Evolutionary conservation across 1,139 yeast species (phyloP), one percentile per base, ranked within the genome.

Genomic region (Eremothecium cymbalariae): DNA sequence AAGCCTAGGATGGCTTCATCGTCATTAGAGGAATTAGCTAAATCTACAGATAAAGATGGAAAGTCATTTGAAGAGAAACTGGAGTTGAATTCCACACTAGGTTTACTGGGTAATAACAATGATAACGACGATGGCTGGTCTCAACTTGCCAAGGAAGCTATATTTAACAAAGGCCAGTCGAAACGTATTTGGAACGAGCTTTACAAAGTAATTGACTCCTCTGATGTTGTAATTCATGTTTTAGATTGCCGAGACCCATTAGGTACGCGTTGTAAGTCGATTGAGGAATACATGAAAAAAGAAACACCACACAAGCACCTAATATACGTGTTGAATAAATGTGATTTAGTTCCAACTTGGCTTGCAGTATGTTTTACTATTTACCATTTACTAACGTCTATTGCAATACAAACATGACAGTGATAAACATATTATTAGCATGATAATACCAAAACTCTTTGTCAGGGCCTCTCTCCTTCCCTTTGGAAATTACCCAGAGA

Each of bases 321-420:
- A 66, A 81, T 90, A 45, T 88, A 81, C 58, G 96, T 90, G 36
- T 68, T 90, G 61, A 90, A 90, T 72, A 90, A 90, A 72, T 86
- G 96, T 72, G 98, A 90, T 68, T 74, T 90, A 53, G 96, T 93
- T 36, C 98, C 98, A 44, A 90, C 96, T 39, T 90, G 97, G 96
- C 96, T 86, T 53, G 95, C 98, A 56, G 97, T 90, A 84, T 74
- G 97, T 86, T 65, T 57, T 40, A 39, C 24, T 11, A 24, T n/a
- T 32, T 42, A 39, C 39, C 34, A 33, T 32, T 31, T 34, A 37
- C 30, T 37, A 38, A 31, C 37, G 21, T 28, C 25, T 17, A 9
- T n/a, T 17, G 14, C 15, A 8, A 27, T 15, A 12, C 18, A 8
- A 34, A 7, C 14, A 24, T 23, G 28, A 24, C 22, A 13, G 18